Base-by-base conservation (phyloP, 345 rosid genomes). In the Eutrema heterophyllum region DNA sequence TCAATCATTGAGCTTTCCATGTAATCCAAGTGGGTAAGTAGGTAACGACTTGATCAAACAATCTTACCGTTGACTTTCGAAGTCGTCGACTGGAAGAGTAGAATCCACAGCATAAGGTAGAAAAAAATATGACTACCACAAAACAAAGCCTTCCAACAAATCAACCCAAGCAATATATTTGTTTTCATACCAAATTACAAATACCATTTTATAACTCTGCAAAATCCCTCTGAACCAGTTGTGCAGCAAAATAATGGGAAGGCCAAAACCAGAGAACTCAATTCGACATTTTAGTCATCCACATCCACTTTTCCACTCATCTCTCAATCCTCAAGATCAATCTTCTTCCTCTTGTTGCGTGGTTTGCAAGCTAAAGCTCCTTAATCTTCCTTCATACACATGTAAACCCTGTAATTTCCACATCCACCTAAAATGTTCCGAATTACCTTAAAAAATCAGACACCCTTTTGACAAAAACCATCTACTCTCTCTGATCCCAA, bases 251-350 rank as follows among this genome's bases (percentile, higher is more conserved):
- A 40, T 15, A 63, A 63, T 72, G 70, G 76, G 76, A 52, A 72
- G 55, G 36, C 76, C 76, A 72, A 72, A 72, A 79, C 62, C 78
- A 48, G 77, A 79, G n/a, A 33, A 65, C 52, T 12, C 74, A 21
- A 79, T 81, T 48, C 70, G 21, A 53, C 84, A 86, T 79, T 86
- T 83, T 54, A 83, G 85, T 67, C 87, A 85, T 43, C 83, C 66
- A 13, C 87, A 85, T 71, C 86, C 81, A 11, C 46, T 82, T 53
- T 73, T 77, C 13, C 55, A 60, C 62, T 70, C 71, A 63, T 55
- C 63, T 71, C 45, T 35, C 63, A 77, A 49, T 15, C 71, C 81
- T 24, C 86, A 61, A 15, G 69, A 65, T 16, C 71, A 48, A 24
- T 58, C 61, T 21, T 14, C 43, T 50, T n/a, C 63, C 12, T 9